phyloP scores from a whole-genome alignment of 768 basidiomycete genomes.

The Calocera cornea region DNA sequence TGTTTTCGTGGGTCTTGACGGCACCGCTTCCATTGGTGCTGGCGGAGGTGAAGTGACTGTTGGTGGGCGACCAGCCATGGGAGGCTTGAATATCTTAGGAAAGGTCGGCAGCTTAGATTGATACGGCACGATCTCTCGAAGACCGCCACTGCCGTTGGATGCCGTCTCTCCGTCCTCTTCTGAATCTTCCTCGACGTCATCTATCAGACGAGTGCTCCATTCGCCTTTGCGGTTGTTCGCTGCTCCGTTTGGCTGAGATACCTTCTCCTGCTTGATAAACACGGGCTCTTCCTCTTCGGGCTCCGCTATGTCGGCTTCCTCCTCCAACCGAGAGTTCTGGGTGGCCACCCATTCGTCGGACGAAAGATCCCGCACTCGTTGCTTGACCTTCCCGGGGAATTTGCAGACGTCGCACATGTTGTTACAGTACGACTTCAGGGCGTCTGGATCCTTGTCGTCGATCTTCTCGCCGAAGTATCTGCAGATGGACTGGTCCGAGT shows the following conservation, averaged over 20 bases:
- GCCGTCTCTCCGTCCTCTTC: background rate
- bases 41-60: background rate
- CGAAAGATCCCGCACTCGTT: constrained; percentile 39
- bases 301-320: constrained; percentile 16
- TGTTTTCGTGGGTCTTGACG: background rate
- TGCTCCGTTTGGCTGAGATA: background rate
- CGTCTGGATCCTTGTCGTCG: constrained; percentile 33
- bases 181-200: background rate
- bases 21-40: background rate
- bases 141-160: background rate
- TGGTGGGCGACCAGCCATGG: background rate
- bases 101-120: background rate
- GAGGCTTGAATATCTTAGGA: background rate
- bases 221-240: background rate
- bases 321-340: constrained; percentile 12
- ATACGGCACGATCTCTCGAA: background rate
- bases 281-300: constrained; percentile 18
- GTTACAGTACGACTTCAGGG: constrained; percentile 44
- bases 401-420: constrained; percentile 80
- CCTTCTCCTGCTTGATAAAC: background rate
- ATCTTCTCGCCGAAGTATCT: constrained; percentile 67
- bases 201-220: background rate
- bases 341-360: constrained; percentile 25
- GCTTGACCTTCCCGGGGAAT: constrained; percentile 51
- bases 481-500: constrained; percentile 46